Percentiles rank a stretch among this genome's conserved stretches.
Conservation (phyloP, 2,329 filamentous ascomycete genomes). For the Epichloe scottii region DNA sequence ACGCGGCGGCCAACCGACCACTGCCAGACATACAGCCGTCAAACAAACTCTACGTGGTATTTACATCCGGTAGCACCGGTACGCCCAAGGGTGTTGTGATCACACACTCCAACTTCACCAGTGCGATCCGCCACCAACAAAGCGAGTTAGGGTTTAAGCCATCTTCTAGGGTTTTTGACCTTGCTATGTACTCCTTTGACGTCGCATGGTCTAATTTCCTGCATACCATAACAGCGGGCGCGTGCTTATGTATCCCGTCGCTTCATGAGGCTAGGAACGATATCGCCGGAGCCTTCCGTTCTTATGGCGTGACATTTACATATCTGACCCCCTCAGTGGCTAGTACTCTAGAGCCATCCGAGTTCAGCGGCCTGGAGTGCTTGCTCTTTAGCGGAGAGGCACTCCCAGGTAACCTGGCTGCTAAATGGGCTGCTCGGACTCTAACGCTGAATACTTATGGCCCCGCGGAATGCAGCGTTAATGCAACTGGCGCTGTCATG, state of each 20-base stretch:
- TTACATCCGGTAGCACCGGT: conserved; percentile 12
- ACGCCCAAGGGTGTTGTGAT: conserved; percentile 12
- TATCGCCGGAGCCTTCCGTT: conserved; percentile 26
- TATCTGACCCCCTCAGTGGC: conserved; percentile 30
- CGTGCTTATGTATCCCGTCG: conserved; percentile 8
- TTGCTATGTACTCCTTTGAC: conserved; percentile 6
- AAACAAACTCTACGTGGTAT: conserved; percentile 6
- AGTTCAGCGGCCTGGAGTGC: background rate
- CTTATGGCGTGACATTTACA: conserved; percentile 28
- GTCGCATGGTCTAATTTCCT: conserved; percentile 5
- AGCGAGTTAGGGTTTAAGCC: background rate
- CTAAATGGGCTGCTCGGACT: background rate
- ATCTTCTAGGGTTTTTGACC: conserved; percentile 5
- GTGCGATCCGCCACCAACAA: conserved; percentile 3
- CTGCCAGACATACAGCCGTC: background rate
- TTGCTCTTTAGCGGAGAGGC: conserved; percentile 1
- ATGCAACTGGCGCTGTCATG: background rate
- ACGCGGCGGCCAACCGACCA: background rate
- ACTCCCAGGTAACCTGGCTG: background rate
- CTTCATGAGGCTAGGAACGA: conserved; percentile 27
- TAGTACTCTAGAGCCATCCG: conserved; percentile 18
- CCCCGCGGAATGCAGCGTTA: conserved; percentile 4
- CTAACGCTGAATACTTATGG: conserved; percentile 3
- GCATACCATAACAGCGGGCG: conserved; percentile 2
- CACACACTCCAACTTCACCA: conserved; percentile 6